Percentiles rank a stretch among this genome's conserved stretches.
phyloP scores from a whole-genome alignment of 768 basidiomycete genomes.

The Pisolithus orientalis region DNA sequence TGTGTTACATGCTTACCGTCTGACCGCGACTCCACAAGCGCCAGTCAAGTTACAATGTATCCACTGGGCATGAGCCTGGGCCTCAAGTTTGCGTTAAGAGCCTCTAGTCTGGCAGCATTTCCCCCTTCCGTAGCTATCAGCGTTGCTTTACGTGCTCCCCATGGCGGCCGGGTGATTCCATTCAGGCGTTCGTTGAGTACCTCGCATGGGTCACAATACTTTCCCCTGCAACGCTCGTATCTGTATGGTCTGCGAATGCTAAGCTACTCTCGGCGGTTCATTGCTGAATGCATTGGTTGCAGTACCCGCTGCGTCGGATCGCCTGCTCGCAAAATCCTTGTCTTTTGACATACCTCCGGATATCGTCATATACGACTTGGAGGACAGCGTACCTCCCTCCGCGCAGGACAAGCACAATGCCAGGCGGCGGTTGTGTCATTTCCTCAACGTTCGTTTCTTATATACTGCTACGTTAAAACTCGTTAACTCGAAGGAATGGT shows the following conservation, averaged over 20 bases:
- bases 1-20: too few species aligned
- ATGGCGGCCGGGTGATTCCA: too few species aligned
- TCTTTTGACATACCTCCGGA: conserved; percentile 47
- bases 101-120: too few species aligned
- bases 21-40: too few species aligned
- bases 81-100: too few species aligned
- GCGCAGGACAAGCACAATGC: conserved; percentile 53
- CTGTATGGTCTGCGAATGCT: conserved; percentile 42
- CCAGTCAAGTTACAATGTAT: too few species aligned
- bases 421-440: conserved; percentile 46
- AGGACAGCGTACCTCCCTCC: conserved; percentile 74
- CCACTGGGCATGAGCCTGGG: too few species aligned
- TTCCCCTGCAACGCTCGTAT: conserved; percentile 45
- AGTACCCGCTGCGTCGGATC: conserved; percentile 77
- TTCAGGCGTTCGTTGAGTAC: background rate
- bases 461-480: background rate
- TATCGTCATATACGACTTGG: conserved; percentile 80
- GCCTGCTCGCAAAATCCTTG: conserved; percentile 79
- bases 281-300: background rate
- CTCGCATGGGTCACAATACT: conserved; percentile 3
- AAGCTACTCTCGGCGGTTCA: background rate
- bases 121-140: background rate
- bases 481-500: conserved; percentile 14
- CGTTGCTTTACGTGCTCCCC: background rate
- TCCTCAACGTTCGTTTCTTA: conserved; percentile 42